Evolutionary conservation across 2,329 filamentous ascomycete genomes (phyloP), one percentile per base, ranked within the genome.

Genomic region (Talaromyces islandicus): DNA sequence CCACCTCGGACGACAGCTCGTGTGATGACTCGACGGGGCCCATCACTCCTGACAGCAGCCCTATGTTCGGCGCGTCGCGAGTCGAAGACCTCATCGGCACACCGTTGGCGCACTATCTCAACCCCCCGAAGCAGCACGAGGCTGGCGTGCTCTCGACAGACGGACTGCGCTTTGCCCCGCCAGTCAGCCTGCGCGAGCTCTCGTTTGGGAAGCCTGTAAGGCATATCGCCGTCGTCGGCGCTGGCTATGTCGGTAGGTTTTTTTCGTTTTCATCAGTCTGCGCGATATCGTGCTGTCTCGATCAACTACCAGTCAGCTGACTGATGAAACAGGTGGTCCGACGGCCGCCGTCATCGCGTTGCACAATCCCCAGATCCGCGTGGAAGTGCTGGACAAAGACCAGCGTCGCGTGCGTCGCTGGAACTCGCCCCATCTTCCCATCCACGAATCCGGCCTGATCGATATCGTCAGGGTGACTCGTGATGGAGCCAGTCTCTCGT

Each of bases 381-480:
- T 92, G 46, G 89, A 85, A 21, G 88, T 92, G n/a, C 86, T 92
- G 38, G 90, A 92, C 70, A 79, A 84, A 62, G 86, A 90, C 70
- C 78, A 78, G 56, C 75, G 72, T 43, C 84, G 88, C 52, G 90
- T 92, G 63, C 81, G 80, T 55, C 82, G 84, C 62, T 93, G 90
- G 90, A 88, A 90, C 67, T 90, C 88, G 1, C 79, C 81, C 51
- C 82, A 88, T 64, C 83, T 91, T 17, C 90, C 90, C 50, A 89
- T 92, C 63, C 88, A 90, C 73, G 90, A 93, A 74, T 87, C 88
- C 0, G 88, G 86, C 11, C 79, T 93, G 27, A 77, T 82, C 58
- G 83, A 90, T 55, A 83, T 92, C 60, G 85, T 92, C 32, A 81
- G 84, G 62, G 78, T 68, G 19, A 66, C 68, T 32, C 68, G 73